Conservation (phyloP, 202 grass and related monocot genomes). For the Saccharum hybrid region DNA sequence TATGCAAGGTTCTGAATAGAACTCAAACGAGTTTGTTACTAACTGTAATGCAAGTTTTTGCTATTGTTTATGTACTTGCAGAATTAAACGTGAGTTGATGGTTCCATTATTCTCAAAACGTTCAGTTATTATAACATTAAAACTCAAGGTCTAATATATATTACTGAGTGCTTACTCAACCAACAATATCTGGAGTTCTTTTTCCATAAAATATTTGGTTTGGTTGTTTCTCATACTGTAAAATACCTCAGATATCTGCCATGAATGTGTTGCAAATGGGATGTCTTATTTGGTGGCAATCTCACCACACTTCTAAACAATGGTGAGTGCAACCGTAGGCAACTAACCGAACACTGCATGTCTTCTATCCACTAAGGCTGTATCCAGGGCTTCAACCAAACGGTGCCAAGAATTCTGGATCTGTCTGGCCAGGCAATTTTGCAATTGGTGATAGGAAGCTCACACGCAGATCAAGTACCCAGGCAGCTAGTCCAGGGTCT, state of each 20-base stretch:
- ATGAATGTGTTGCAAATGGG: background rate
- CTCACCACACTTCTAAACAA: background rate
- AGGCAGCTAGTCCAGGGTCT: background rate
- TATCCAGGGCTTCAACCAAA: background rate
- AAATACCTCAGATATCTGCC: background rate
- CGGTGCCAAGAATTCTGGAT: background rate
- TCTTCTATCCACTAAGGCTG: background rate
- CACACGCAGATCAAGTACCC: background rate
- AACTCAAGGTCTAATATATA: background rate
- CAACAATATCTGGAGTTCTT: background rate
- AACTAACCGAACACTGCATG: background rate
- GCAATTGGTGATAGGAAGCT: background rate
- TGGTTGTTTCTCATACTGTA: background rate
- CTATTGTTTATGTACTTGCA: background rate
- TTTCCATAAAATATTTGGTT: constrained; percentile 6
- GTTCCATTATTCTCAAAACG: background rate
- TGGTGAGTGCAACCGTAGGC: background rate
- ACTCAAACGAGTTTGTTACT: background rate
- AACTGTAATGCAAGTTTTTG: background rate
- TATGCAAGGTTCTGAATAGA: constrained; percentile 2
- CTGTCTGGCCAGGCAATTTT: background rate
- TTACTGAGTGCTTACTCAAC: background rate
- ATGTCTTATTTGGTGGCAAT: background rate
- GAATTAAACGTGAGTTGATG: background rate
- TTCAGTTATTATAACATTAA: background rate